Base-by-base conservation (phyloP, 2,329 filamentous ascomycete genomes). In the Drechslerella stenobrocha region DNA sequence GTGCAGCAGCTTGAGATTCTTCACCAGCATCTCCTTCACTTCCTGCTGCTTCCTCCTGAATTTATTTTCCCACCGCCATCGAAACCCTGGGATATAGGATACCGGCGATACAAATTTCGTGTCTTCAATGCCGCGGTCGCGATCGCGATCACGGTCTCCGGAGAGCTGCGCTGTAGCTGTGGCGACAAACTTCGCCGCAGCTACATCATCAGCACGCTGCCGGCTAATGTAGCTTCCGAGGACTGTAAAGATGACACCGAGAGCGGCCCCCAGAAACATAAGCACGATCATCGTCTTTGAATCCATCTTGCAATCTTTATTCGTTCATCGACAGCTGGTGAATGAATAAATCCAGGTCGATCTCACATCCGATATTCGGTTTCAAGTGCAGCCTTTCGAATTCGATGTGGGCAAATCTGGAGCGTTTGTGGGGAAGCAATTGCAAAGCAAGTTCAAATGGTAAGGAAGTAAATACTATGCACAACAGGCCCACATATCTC, bases 11-110 rank as follows among this genome's bases (percentile, higher is more conserved):
- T 67, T 67, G 11, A 67, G 26, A 18, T 60, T 51, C 18, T 30
- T 51, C n/a, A 51, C 50, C 9, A 67, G 34, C 55, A 67, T 60
- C 23, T 56, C 44, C 22, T 67, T 55, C n/a, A 67, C 55, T 13
- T 46, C 22, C 4, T 55, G 50, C 37, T 56, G 63, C 18, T 67
- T 67, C 23, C 20, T 32, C 24, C 22, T n/a, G 15, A 67, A 67
- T 18, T 46, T 67, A 9, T 60, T 55, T n/a, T 55, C 63, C 63
- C 63, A 67, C 50, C 55, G 35, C 63, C 63, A 67, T 2, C 55
- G 24, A 24, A 67, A 60, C 8, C 63, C 55, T 8, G 37, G 26
- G 3, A 42, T 9, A 6, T 53, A 22, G 13, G 44, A 44, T 20
- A 30, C 30, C 5, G 52, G 52, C 2, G 61, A 53, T 45, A 66